Base-by-base conservation (phyloP, 2,329 filamentous ascomycete species). In the Cladosporium sp. region DNA sequence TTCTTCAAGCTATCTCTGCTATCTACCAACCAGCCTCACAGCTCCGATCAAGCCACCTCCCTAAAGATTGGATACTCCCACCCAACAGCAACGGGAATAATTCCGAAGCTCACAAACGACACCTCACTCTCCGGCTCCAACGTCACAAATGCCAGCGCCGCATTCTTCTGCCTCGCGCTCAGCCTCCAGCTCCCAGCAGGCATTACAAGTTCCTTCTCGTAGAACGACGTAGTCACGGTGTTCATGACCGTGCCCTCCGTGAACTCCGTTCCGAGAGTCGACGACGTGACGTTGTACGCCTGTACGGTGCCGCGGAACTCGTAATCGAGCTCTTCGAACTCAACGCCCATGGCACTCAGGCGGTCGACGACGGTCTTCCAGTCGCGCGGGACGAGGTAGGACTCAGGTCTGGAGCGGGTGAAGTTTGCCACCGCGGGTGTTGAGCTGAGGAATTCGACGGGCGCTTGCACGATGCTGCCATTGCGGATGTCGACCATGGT, bases 81-180 rank as follows among this genome's bases (percentile, higher is more conserved):
- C 5, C 67, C 69, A 5, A 52, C 58, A 31, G 67, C 65, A 16
- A 72, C 40, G 5, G 69, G 69, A 12, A 79, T 72, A 29, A 78
- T 74, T 4, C 73, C 74, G 67, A 76, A 78, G 8, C 73, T 76
- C 3, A 78, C 76, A 66, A 76, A 78, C 5, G 72, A 75, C 55
- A 78, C 76, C 33, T 76, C 75, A 21, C 75, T 75, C 69, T 79
- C 77, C 5, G 77, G 77, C 66, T 79, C 76, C 6, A 78, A 67
- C n/a, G 76, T 71, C 28, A 76, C 74, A 67, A 78, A 77, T 2
- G 77, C 76, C 21, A 78, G 35, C 0, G 72, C 77, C 1, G 76
- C 75, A 46, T 78, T 78, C 68, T 78, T 78, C 70, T 79, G 77
- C 64, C 70, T 70, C 28, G 72, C 74, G 40, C 70, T 73, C 11